A percentile compares a stretch with the other conserved stretches of the same genome.
Conservation (phyloP, 805 yeast species). For the Metschnikowia anglica region DNA sequence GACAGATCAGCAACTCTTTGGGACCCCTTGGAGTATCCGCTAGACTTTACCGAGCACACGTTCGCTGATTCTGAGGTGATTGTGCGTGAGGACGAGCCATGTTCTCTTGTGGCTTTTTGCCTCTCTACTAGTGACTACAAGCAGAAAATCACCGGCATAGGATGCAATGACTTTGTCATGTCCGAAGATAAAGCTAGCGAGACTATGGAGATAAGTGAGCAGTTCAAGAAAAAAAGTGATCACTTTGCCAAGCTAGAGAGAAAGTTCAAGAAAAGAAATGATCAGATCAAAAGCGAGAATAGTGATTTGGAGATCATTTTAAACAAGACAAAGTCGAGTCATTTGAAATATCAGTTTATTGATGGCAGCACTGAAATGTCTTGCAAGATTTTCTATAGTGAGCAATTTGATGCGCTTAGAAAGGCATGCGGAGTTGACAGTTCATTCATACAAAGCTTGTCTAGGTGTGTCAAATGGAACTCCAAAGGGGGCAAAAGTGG, state of each 20-base stretch:
- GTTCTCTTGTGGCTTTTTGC: constrained; percentile 91
- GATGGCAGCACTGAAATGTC: constrained; percentile 81
- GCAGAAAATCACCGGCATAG: constrained; percentile 52
- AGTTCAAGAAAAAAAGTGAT: constrained; percentile 33
- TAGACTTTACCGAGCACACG: constrained; percentile 77
- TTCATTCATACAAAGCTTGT: constrained; percentile 80
- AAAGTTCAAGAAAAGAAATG: constrained; percentile 36
- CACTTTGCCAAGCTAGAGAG: constrained; percentile 43
- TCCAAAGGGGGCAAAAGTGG: constrained; percentile 97
- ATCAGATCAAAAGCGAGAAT: constrained; percentile 23
- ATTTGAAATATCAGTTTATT: constrained; percentile 86
- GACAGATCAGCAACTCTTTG: constrained; percentile 93
- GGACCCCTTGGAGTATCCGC: constrained; percentile 88
- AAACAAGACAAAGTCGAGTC: constrained; percentile 83
- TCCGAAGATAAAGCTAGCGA: constrained; percentile 15
- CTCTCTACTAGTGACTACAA: constrained; percentile 80
- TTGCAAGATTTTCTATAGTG: constrained; percentile 92
- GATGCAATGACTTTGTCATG: constrained; percentile 13
- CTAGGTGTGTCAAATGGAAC: constrained; percentile 94
- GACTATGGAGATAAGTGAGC: constrained; percentile 29
- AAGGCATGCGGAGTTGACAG: constrained; percentile 75
- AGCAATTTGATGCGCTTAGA: constrained; percentile 93
- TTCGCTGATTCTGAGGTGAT: constrained; percentile 93
- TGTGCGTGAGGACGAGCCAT: constrained; percentile 94
- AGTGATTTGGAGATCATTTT: constrained; percentile 60